These are phyloP conservation scores for Venturia nashicola DNA, from an alignment of 2,329 filamentous ascomycete genomes.

Conservation along the genomic window DNA sequence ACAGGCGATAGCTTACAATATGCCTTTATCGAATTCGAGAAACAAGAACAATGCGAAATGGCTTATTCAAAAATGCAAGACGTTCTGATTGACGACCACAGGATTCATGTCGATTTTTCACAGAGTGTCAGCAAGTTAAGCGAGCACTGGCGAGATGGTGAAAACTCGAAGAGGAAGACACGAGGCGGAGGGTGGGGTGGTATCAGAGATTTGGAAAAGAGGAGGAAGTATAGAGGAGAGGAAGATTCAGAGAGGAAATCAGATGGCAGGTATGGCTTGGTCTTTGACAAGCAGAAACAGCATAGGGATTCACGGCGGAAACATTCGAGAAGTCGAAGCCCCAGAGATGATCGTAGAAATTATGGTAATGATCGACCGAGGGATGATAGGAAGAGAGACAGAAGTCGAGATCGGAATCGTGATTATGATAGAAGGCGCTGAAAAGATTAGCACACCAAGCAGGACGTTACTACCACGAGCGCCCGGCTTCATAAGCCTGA, in stretches of 20 bases:
- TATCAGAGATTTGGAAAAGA: slow-evolving; percentile 76
- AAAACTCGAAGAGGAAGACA: slow-evolving; percentile 64
- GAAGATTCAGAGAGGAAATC: slow-evolving; percentile 24
- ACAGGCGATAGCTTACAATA: slow-evolving; percentile 95
- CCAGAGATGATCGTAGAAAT: neutral
- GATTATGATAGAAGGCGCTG: slow-evolving; percentile 20
- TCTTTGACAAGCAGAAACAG: slow-evolving; percentile 65
- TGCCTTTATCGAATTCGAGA: slow-evolving; percentile 92
- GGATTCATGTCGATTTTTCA: slow-evolving; percentile 97
- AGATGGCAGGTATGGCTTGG: slow-evolving; percentile 58
- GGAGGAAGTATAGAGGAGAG: slow-evolving; percentile 73
- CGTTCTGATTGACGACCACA: slow-evolving; percentile 89
- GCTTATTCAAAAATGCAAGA: slow-evolving; percentile 99
- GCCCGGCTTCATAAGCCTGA: no score
- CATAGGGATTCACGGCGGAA: slow-evolving; percentile 32
- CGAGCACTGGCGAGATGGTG: slow-evolving; percentile 75
- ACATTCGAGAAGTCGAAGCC: slow-evolving; percentile 15
- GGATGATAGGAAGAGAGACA: slow-evolving; percentile 21
- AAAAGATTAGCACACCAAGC: neutral
- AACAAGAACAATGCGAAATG: slow-evolving; percentile 83
- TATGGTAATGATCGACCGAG: slow-evolving; percentile 14
- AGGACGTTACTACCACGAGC: neutral
- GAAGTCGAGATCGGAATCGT: slow-evolving; percentile 28
- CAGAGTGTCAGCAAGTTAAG: slow-evolving; percentile 83
- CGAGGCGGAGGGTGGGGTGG: slow-evolving; percentile 77